A percentile compares a stretch with the other conserved stretches of the same genome.
Evolutionary conservation across 1,284 basidiomycete genomes (phyloP).

Genomic region (Apiotrichum laibachii): DNA sequence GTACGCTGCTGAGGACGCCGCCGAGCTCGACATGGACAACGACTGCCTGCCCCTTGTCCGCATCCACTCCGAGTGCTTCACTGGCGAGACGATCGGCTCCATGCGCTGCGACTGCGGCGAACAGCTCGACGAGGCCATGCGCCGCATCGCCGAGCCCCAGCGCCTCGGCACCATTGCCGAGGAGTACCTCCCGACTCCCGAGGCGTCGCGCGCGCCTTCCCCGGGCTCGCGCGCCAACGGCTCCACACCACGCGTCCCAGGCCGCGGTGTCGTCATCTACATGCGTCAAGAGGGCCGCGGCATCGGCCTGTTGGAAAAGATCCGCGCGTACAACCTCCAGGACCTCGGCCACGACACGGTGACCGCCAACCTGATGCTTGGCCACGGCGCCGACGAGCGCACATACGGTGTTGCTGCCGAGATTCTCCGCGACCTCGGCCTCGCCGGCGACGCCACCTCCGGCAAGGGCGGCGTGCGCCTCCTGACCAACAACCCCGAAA

Average conservation of each 20-base stretch:
- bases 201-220: conserved; percentile 38
- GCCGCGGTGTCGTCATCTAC: conserved; percentile 93
- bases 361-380: conserved; percentile 91
- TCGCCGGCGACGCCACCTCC: conserved; percentile 59
- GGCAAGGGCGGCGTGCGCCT: conserved; percentile 69
- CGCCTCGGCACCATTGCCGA: conserved; percentile 45
- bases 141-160: conserved; percentile 76
- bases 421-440: conserved; percentile 81
- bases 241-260: conserved; percentile 53
- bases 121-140: conserved; percentile 93
- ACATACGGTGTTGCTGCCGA: conserved; percentile 88
- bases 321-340: conserved; percentile 96
- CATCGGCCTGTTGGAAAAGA: conserved; percentile 92
- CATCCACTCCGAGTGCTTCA: conserved; percentile 98
- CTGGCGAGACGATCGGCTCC: conserved; percentile 95
- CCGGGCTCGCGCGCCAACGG: conserved; percentile 9
- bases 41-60: conserved; percentile 73
- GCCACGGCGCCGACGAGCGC: conserved; percentile 90
- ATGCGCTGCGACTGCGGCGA: conserved; percentile 99
- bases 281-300: conserved; percentile 98
- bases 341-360: conserved; percentile 98
- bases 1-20: conserved; percentile 12
- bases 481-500: conserved; percentile 97
- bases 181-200: conserved; percentile 38
- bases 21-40: conserved; percentile 10